Evolutionary conservation across 257 asterid genomes (phyloP), one percentile per base, ranked within the genome.

Genomic region (Solanum corneliomulleri): DNA sequence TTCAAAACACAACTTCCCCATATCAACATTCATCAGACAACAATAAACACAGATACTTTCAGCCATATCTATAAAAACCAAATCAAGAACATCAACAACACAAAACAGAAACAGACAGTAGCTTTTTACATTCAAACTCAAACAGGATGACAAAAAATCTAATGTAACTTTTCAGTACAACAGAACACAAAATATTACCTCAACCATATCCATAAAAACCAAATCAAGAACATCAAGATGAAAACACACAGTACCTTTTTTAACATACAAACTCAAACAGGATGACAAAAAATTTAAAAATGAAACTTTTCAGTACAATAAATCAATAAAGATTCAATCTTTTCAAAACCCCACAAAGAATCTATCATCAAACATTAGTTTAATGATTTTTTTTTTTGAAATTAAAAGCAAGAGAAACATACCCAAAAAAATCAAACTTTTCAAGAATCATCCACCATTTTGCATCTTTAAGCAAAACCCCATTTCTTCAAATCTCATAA

Each of bases 391-490:
- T 42, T 66, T 47, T 66, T 49, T 49, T 81, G 29, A 41, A 66
- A 60, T 29, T 56, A 56, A 29, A 81, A 31, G 69, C 88, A 9
- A 11, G 39, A 20, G 1, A 33, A 82, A 84, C 91, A 85, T 89
- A 94, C 95, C 94, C 90, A 87, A 89, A 89, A 70, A 52, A 92
- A 93, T 92, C 91, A 87, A 91, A 76, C 87, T 89, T 90, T 86
- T 84, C 23, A 87, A 88, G 88, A 89, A 86, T 74, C 82, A 74
- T 5, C 85, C 90, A 89, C 86, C 86, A 89, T 89, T 75, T 89
- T 89, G 92, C 88, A 90, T 87, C 93, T 91, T 84, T 60, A 88
- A 87, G 75, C 87, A 47, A 87, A 91, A 89, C 82, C 89, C 93
- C 93, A 90, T 86, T 90, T 88, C 88, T 82, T 42, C 64, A 72